Evolutionary conservation across 352 stramenopile species (phyloP).

Genomic region (Phytopythium cucurbitacearum): DNA sequence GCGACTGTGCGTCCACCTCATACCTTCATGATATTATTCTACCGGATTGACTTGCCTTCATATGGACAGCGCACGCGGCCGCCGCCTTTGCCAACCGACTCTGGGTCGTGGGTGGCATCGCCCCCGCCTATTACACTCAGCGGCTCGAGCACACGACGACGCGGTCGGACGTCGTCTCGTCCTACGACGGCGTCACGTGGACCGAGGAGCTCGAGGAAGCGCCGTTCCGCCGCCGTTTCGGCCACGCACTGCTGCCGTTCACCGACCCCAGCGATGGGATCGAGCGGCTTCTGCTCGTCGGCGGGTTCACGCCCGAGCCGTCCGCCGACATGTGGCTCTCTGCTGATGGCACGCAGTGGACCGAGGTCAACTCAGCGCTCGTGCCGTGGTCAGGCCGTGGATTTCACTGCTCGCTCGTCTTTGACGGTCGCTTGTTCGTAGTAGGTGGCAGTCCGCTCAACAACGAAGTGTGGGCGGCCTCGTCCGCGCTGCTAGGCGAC

Average conservation of each 20-base stretch:
- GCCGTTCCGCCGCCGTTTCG: constrained; percentile 66
- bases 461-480: constrained; percentile 77
- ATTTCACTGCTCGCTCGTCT: constrained; percentile 71
- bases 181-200: constrained; percentile 54
- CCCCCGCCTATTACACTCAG: constrained; percentile 72
- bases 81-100: constrained; percentile 53
- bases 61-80: constrained; percentile 51
- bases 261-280: constrained; percentile 36
- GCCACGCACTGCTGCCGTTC: constrained; percentile 68
- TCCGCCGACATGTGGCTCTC: constrained; percentile 75
- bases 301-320: constrained; percentile 70
- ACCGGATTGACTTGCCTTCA: neutral
- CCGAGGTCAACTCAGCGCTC: constrained; percentile 17
- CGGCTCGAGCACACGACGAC: constrained; percentile 61
- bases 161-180: constrained; percentile 63
- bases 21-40: neutral
- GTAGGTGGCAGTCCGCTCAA: constrained; percentile 76
- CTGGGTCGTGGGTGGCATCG: constrained; percentile 73
- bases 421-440: constrained; percentile 54
- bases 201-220: constrained; percentile 64
- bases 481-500: constrained; percentile 19
- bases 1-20: constrained; percentile 41
- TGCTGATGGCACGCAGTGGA: constrained; percentile 32
- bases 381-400: constrained; percentile 58
- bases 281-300: constrained; percentile 58